phyloP scores from a whole-genome alignment of 129 eudicot genomes.

The Tanacetum coccineum region DNA sequence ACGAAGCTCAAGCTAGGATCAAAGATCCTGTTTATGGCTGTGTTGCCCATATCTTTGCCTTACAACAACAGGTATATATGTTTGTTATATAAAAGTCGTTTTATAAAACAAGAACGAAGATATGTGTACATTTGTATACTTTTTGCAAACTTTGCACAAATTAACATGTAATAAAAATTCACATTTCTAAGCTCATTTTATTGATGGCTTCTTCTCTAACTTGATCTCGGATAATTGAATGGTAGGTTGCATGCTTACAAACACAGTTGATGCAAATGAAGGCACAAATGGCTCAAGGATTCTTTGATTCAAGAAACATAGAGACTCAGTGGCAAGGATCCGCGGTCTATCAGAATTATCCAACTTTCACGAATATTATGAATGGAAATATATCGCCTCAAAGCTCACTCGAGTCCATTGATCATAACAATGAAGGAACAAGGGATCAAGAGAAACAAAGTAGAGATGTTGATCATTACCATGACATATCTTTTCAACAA shows the following conservation, averaged over 20 bases:
- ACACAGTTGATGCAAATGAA: slow-evolving; percentile 86
- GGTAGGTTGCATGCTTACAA: slow-evolving; percentile 91
- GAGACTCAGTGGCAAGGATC: slow-evolving; percentile 53
- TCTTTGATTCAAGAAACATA: slow-evolving; percentile 44
- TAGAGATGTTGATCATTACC: slow-evolving; percentile 26
- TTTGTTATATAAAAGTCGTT: no score
- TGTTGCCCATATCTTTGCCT: slow-evolving; percentile 89
- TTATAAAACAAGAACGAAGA: no score
- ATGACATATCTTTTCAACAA: slow-evolving; percentile 32
- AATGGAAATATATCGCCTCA: slow-evolving; percentile 58
- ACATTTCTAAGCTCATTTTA: no score
- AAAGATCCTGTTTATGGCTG: slow-evolving; percentile 98
- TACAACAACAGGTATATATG: slow-evolving; percentile 77
- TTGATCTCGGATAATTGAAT: slow-evolving; percentile 21
- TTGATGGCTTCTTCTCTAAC: not conserved
- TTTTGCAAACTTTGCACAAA: no score
- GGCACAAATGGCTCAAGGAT: slow-evolving; percentile 65
- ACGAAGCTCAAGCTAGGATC: slow-evolving; percentile 97
- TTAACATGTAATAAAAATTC: no score
- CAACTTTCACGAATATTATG: slow-evolving; percentile 27
- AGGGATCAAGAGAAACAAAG: slow-evolving; percentile 48
- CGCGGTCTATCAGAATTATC: slow-evolving; percentile 25
- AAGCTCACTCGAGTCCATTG: slow-evolving; percentile 73
- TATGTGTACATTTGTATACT: not conserved
- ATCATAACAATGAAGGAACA: slow-evolving; percentile 35